Conservation (phyloP, 2,329 filamentous ascomycete genomes). For the Pseudogymnoascus sp. region DNA sequence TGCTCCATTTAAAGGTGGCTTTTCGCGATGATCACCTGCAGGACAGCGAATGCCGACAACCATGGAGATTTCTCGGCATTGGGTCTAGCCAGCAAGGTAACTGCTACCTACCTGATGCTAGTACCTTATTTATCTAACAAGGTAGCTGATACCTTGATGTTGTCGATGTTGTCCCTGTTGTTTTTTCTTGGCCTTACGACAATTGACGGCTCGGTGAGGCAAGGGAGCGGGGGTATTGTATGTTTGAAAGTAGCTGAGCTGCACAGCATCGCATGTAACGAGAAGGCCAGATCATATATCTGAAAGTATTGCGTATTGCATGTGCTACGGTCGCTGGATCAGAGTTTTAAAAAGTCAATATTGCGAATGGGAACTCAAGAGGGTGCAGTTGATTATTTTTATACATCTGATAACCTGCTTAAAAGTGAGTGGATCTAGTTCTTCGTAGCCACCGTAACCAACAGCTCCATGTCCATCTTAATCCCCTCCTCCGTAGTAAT, state of each 20-base stretch:
- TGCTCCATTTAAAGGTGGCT: constrained; percentile 6
- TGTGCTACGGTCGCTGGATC: background rate
- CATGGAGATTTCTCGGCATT: background rate
- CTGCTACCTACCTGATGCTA: background rate
- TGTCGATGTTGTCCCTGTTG: background rate
- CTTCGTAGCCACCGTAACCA: constrained; percentile 13
- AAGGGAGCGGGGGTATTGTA: background rate
- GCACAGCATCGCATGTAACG: background rate
- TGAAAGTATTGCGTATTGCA: background rate
- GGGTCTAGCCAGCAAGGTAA: background rate
- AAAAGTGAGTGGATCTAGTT: background rate
- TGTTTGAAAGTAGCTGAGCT: background rate
- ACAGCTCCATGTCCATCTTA: constrained; percentile 25
- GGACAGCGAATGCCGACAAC: background rate
- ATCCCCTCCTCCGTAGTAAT: constrained; percentile 22
- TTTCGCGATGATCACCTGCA: background rate
- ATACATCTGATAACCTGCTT: background rate
- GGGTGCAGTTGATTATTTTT: background rate
- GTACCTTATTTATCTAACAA: background rate
- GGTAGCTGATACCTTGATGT: background rate
- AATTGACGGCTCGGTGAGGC: background rate
- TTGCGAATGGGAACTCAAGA: background rate
- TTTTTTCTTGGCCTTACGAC: background rate
- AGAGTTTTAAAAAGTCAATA: background rate
- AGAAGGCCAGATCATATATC: background rate